Evolutionary conservation across 768 basidiomycete species (phyloP).

Genomic region (Strobilomyces confusus): DNA sequence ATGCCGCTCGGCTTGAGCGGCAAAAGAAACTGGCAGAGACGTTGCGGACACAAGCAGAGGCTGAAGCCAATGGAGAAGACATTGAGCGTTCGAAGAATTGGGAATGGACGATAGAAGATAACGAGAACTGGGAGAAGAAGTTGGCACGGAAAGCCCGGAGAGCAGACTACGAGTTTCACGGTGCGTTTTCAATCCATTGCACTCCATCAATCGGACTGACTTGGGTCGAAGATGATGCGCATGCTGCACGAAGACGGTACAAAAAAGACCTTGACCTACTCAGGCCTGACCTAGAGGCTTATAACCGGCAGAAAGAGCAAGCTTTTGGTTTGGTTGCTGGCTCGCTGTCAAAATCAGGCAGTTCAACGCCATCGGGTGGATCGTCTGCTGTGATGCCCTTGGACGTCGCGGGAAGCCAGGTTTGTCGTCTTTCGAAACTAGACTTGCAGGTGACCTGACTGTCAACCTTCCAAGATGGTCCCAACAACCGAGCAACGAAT

Average conservation of each 20-base stretch:
- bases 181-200: conserved; percentile 40
- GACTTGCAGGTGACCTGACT: conserved; percentile 6
- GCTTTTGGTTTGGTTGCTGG: conserved; percentile 73
- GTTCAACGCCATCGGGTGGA: conserved; percentile 28
- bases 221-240: conserved; percentile 67
- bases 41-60: conserved; percentile 79
- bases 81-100: conserved; percentile 93
- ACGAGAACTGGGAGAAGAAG: conserved; percentile 42
- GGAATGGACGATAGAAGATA: conserved; percentile 51
- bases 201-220: not conserved
- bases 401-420: conserved; percentile 44
- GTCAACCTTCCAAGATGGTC: conserved; percentile 36
- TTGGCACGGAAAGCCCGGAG: conserved; percentile 74
- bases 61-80: conserved; percentile 90
- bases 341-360: conserved; percentile 45
- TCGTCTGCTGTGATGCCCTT: conserved; percentile 45
- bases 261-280: conserved; percentile 88
- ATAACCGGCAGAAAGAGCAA: conserved; percentile 86
- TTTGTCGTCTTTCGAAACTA: conserved; percentile 23
- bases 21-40: conserved; percentile 89
- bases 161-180: conserved; percentile 89
- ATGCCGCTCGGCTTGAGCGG: conserved; percentile 79
- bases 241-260: conserved; percentile 84
- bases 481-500: conserved; percentile 59
- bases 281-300: conserved; percentile 82